Evolutionary conservation across 1,139 yeast species (phyloP), one percentile per base, ranked within the genome.

Genomic region (Hyphopichia pseudoburtonii): DNA sequence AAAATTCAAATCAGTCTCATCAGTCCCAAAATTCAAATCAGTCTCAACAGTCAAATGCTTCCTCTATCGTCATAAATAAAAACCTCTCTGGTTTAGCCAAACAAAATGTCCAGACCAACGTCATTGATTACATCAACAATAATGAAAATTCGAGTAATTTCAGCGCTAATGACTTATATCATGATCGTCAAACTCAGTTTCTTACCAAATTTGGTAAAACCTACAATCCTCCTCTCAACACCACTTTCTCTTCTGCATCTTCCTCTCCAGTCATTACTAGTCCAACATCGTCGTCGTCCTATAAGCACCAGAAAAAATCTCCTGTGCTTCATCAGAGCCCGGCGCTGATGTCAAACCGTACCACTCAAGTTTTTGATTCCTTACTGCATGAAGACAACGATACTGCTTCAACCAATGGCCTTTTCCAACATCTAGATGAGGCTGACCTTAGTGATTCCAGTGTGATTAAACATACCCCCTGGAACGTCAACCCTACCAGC

Each of bases 121-220:
- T 67, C 23, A 48, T 65, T 15, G 56, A 50, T 41, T 60, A 61
- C 37, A 60, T 65, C 36, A 56, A 54, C 29, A 50, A 47, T 29
- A 52, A 52, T 32, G 53, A 50, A 19, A 39, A 43, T 32, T 41
- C 32, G 15, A 38, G 42, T 33, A 52, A 50, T 28, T 63, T 66
- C 37, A 56, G 64, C 40, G 57, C 73, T 21, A 60, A 66, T 45
- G 68, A 61, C 27, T 50, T 70, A 33, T 70, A 53, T 41, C 56
- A 62, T 11, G 70, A 69, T 36, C 55, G 74, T 35, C 68, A 65
- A 45, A 47, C 50, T 31, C 54, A 52, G 42, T 61, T 63, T 37
- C 51, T 63, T 43, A 63, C 72, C 17, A 58, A 54, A 15, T 64
- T 64, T 33, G 62, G 56, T 28, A 55, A 54, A 21, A 46, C 46